Evolutionary conservation across 139 green algal genomes (phyloP).

Genomic region (Micromonas commoda): DNA sequence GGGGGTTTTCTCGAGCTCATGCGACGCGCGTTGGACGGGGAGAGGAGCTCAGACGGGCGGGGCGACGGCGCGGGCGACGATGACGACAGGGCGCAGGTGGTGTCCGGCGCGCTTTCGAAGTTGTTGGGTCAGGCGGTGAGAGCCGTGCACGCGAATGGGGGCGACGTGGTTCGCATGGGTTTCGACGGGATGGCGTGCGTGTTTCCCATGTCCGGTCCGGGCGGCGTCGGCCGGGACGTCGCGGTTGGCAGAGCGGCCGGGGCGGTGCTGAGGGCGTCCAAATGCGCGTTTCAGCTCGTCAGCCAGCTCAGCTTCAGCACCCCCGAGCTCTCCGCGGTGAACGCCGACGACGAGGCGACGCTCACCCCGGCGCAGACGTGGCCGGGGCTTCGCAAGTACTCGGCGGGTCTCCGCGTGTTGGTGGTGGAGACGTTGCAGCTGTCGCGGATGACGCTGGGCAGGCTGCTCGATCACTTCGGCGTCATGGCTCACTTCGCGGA

Average conservation of each 20-base stretch:
- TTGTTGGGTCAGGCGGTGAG: background rate
- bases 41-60: background rate
- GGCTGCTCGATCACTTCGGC: background rate
- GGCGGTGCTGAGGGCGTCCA: background rate
- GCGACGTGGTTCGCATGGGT: background rate
- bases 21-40: background rate
- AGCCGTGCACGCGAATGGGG: background rate
- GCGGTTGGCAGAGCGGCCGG: background rate
- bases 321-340: background rate
- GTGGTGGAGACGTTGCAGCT: background rate
- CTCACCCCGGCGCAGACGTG: background rate
- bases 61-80: background rate
- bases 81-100: background rate
- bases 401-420: background rate
- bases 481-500: background rate
- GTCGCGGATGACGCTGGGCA: background rate
- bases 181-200: background rate
- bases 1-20: background rate
- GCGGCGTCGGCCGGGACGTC: background rate
- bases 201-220: background rate
- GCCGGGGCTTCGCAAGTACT: background rate
- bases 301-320: background rate
- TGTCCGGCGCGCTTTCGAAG: background rate
- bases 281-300: background rate
- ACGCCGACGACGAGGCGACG: background rate